phyloP scores from a whole-genome alignment of 106 monocot genomes.

The Apostasia ramifera region DNA sequence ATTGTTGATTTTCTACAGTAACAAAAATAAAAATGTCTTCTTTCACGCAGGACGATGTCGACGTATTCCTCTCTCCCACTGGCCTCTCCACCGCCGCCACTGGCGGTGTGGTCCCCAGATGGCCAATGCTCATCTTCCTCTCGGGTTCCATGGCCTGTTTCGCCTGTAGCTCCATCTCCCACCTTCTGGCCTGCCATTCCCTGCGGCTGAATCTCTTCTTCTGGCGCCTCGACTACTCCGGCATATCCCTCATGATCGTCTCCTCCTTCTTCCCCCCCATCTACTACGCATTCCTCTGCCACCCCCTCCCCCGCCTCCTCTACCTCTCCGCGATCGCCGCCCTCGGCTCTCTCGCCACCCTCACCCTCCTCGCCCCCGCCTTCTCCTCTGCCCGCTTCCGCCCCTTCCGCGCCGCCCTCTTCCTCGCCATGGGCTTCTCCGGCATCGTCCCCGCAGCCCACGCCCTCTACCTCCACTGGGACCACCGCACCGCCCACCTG shows the following conservation, averaged over 20 bases:
- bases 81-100: no score
- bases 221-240: constrained; percentile 89
- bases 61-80: neutral
- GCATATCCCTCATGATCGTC: constrained; percentile 90
- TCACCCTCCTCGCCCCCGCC: constrained; percentile 50
- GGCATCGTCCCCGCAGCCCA: constrained; percentile 72
- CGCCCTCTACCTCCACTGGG: constrained; percentile 55
- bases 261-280: constrained; percentile 82
- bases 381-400: constrained; percentile 64
- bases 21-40: no score
- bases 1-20: no score
- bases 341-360: constrained; percentile 37
- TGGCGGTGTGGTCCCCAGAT: constrained; percentile 35
- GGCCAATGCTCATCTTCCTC: constrained; percentile 80
- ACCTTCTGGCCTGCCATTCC: constrained; percentile 93
- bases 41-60: no score
- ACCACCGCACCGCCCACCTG: constrained; percentile 38
- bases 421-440: constrained; percentile 84
- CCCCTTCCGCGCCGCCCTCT: constrained; percentile 60
- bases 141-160: constrained; percentile 70
- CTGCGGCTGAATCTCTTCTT: constrained; percentile 61
- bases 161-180: constrained; percentile 61
- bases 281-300: constrained; percentile 85
- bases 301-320: constrained; percentile 38
- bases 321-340: constrained; percentile 68